These are phyloP conservation scores for Leccinum rimulosum DNA, from an alignment of 768 basidiomycete species.

Conservation along the genomic window DNA sequence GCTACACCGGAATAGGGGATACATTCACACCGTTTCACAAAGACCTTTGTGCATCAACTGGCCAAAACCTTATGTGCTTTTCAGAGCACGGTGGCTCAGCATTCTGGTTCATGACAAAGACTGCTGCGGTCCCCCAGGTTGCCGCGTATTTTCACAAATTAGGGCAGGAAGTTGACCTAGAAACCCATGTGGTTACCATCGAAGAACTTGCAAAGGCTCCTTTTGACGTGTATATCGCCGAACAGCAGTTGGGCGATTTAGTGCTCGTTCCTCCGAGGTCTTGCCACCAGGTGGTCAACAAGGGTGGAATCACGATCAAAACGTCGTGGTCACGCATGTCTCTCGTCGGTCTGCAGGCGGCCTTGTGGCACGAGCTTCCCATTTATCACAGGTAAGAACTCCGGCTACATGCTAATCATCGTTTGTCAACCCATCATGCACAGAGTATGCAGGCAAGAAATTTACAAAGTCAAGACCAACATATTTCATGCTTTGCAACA, in stretches of 20 bases:
- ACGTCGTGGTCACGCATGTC: slow-evolving; percentile 89
- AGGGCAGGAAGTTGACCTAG: slow-evolving; percentile 60
- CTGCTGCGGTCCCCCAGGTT: slow-evolving; percentile 52
- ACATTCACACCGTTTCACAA: slow-evolving; percentile 86
- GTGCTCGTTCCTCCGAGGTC: slow-evolving; percentile 79
- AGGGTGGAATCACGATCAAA: slow-evolving; percentile 79
- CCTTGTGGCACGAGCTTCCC: slow-evolving; percentile 71
- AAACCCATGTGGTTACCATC: slow-evolving; percentile 61
- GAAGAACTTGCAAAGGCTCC: slow-evolving; percentile 63
- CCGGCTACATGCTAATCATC: neutral
- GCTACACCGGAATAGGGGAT: slow-evolving; percentile 78
- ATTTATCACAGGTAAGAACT: slow-evolving; percentile 68
- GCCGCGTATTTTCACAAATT: slow-evolving; percentile 53
- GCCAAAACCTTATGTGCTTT: slow-evolving; percentile 86
- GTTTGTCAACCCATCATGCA: neutral
- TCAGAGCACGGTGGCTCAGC: slow-evolving; percentile 70
- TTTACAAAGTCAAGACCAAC: slow-evolving; percentile 69
- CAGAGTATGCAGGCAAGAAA: slow-evolving; percentile 81
- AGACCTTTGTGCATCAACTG: slow-evolving; percentile 79
- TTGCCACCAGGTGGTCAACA: slow-evolving; percentile 83
- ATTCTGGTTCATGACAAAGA: slow-evolving; percentile 85
- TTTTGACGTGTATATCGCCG: slow-evolving; percentile 65
- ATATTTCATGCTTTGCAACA: slow-evolving; percentile 53
- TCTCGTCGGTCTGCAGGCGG: slow-evolving; percentile 51
- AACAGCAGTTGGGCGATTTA: slow-evolving; percentile 75